Evolutionary conservation across 139 green algal species (phyloP), one percentile per base, ranked within the genome.

Genomic region (Gonium pectorale): DNA sequence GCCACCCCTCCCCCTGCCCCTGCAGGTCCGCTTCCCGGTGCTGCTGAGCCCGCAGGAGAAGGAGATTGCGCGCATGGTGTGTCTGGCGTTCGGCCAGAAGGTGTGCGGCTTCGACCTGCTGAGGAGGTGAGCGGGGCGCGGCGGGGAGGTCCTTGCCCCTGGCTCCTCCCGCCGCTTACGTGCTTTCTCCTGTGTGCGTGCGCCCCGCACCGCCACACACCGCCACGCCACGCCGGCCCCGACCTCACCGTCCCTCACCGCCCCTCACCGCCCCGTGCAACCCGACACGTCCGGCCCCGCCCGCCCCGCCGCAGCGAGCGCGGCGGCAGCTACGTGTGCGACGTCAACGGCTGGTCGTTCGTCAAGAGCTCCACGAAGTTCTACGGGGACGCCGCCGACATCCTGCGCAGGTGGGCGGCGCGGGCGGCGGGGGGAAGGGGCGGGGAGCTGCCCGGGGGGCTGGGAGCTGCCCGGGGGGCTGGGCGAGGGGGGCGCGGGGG

Each of bases 311-410:
- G 4, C 81, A 81, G 49, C 44, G 86, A 90, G 66, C 33, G 67
- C 29, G 88, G 81, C 72, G 40, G 69, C 64, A 92, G 85, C 3
- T 99, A 96, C 79, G 97, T 99, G 44, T 99, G 97, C 84, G 97
- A 99, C 77, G 97, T 99, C 52, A 99, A 99, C 88, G 97, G 97
- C 79, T 99, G 96, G 96, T 95, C 84, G 70, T 99, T 99, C 79
- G 97, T 99, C 11, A 99, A 99, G 90, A 98, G 97, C 93, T 97
- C 91, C 31, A 91, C 95, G 73, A 99, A 99, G 95, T 99, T 98
- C 91, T 98, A 98, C 62, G 96, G 97, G 66, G 95, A 98, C 73
- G 92, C 95, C 0, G 94, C 96, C 1, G 94, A 94, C 75, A 95
- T 89, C 15, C 52, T 90, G 64, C 44, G 86, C 0, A 80, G 71